Conservation (phyloP, 1,284 basidiomycete genomes). For the Microstroma glucosiphilum region DNA sequence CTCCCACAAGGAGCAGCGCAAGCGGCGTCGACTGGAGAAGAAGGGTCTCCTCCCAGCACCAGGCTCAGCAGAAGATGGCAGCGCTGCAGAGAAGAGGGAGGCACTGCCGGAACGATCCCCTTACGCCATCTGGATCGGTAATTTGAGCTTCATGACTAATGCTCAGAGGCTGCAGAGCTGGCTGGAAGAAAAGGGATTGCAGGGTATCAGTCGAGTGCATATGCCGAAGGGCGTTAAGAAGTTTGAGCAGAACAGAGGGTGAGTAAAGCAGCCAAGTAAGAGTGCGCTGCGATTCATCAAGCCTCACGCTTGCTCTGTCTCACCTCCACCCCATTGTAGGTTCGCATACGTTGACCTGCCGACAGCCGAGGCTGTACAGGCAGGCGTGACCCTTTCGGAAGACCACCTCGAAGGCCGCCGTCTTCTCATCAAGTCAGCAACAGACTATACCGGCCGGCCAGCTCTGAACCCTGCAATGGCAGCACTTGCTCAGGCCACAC, state of each 20-base stretch:
- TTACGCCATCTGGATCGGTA: constrained; percentile 60
- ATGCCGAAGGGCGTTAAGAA: constrained; percentile 54
- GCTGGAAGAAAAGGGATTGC: constrained; percentile 34
- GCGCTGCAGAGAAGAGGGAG: constrained; percentile 16
- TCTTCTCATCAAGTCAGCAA: constrained; percentile 86
- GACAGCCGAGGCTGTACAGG: constrained; percentile 64
- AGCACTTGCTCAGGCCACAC: constrained; percentile 15
- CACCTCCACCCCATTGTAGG: constrained; percentile 53
- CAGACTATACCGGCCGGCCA: constrained; percentile 49
- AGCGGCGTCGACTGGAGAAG: constrained; percentile 30
- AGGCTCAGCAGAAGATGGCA: background rate
- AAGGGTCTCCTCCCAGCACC: background rate
- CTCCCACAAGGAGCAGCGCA: constrained; percentile 44
- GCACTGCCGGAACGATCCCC: constrained; percentile 1
- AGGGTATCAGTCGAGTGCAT: constrained; percentile 56
- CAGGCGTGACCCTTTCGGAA: constrained; percentile 76
- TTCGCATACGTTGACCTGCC: constrained; percentile 95
- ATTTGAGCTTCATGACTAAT: constrained; percentile 40
- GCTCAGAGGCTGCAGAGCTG: constrained; percentile 32
- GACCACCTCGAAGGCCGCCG: constrained; percentile 74
- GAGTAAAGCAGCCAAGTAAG: constrained; percentile 20
- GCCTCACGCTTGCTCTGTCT: constrained; percentile 37
- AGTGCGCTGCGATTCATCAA: constrained; percentile 56
- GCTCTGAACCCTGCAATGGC: constrained; percentile 31
- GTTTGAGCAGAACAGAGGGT: constrained; percentile 56